phyloP scores from a whole-genome alignment of 2,329 filamentous ascomycete genomes.

The Trichoderma gracile region DNA sequence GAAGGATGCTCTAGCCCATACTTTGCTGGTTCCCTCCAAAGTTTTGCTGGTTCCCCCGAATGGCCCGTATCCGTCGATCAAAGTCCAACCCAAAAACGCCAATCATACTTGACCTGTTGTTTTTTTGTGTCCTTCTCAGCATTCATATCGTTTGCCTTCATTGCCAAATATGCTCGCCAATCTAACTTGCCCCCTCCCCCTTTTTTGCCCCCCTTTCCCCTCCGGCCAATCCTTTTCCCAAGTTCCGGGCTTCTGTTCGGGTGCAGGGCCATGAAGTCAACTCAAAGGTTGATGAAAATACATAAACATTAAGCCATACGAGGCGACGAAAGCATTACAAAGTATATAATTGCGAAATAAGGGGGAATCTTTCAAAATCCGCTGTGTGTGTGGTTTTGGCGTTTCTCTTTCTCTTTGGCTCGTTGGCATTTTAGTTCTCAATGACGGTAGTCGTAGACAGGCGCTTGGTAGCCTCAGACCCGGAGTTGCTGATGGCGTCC shows the following conservation, averaged over 20 bases:
- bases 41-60: conserved; percentile 9
- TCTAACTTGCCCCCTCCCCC: background rate
- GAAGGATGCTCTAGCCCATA: conserved; percentile 14
- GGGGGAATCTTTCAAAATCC: background rate
- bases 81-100: conserved; percentile 25
- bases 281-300: conserved; percentile 26
- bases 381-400: background rate
- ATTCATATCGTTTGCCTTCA: conserved; percentile 19
- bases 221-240: background rate
- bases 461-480: conserved; percentile 29
- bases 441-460: conserved; percentile 32
- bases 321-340: conserved; percentile 13
- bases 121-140: conserved; percentile 22
- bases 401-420: background rate
- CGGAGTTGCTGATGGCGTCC: conserved; percentile 28
- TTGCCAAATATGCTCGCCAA: conserved; percentile 19
- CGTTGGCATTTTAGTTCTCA: background rate
- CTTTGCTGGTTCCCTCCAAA: conserved; percentile 16
- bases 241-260: conserved; percentile 5
- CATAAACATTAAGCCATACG: conserved; percentile 31
- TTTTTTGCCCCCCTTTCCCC: background rate
- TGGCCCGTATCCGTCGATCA: conserved; percentile 22
- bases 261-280: conserved; percentile 9
- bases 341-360: conserved; percentile 3
- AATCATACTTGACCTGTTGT: conserved; percentile 16